These are phyloP conservation scores for Sporothrix sp. DNA, from an alignment of 2,329 filamentous ascomycete species.

Conservation along the genomic window DNA sequence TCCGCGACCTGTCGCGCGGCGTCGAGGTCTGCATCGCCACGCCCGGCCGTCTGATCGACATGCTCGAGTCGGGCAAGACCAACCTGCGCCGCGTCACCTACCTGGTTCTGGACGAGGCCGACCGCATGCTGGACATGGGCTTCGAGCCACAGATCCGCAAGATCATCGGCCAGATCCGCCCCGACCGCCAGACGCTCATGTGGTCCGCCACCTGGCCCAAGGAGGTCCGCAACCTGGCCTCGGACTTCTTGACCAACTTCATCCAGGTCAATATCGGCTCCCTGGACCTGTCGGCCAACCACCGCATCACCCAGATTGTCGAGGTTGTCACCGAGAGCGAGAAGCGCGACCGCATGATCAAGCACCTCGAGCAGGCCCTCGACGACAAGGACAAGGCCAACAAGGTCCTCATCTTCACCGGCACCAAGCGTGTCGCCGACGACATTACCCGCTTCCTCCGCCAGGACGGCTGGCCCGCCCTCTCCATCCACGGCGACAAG, in stretches of 20 bases:
- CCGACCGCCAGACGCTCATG: slow-evolving; percentile 98
- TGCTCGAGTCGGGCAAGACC: slow-evolving; percentile 96
- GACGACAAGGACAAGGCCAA: slow-evolving; percentile 87
- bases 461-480: slow-evolving; percentile 94
- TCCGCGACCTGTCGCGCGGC: slow-evolving; percentile 85
- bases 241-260: slow-evolving; percentile 87
- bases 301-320: slow-evolving; percentile 95
- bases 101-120: slow-evolving; percentile 94
- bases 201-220: slow-evolving; percentile 99
- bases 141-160: slow-evolving; percentile 99
- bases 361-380: slow-evolving; percentile 97
- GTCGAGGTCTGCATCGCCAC: slow-evolving; percentile 99
- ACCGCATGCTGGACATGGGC: slow-evolving; percentile 99
- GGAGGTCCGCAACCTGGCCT: slow-evolving; percentile 85
- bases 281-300: slow-evolving; percentile 90
- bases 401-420: slow-evolving; percentile 93
- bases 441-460: slow-evolving; percentile 96
- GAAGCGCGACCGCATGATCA: slow-evolving; percentile 95
- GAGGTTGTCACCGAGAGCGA: slow-evolving; percentile 94
- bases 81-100: slow-evolving; percentile 97
- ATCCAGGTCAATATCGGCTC: slow-evolving; percentile 99
- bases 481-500: slow-evolving; percentile 98
- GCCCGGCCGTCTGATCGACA: slow-evolving; percentile 93
- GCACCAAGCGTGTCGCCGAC: slow-evolving; percentile 90
- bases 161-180: slow-evolving; percentile 94